phyloP scores from a whole-genome alignment of 1,284 basidiomycete species.

The Cystobasidium pallidum region DNA sequence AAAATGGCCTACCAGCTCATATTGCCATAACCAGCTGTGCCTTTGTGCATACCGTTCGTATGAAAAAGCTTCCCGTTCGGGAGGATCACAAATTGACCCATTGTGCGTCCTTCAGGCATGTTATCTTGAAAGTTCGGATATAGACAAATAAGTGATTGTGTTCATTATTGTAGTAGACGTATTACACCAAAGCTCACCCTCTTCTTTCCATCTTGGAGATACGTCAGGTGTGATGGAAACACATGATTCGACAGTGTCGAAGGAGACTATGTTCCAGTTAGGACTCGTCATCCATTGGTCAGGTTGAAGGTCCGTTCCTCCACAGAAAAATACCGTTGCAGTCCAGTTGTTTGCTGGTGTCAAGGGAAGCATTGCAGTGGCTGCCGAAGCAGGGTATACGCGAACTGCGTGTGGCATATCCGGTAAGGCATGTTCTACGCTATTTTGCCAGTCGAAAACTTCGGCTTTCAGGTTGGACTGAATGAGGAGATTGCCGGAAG shows the following conservation, averaged over 20 bases:
- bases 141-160: too few species aligned
- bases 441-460: slow-evolving; percentile 69
- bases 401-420: slow-evolving; percentile 67
- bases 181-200: too few species aligned
- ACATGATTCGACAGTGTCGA: slow-evolving; percentile 60
- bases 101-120: slow-evolving; percentile 69
- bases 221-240: slow-evolving; percentile 77
- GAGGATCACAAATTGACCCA: slow-evolving; percentile 83
- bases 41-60: slow-evolving; percentile 64
- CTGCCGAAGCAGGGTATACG: slow-evolving; percentile 91
- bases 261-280: slow-evolving; percentile 68
- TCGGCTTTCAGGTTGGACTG: slow-evolving; percentile 45
- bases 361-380: slow-evolving; percentile 84
- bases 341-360: slow-evolving; percentile 86
- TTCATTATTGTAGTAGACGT: too few species aligned
- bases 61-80: slow-evolving; percentile 74
- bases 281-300: slow-evolving; percentile 64
- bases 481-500: slow-evolving; percentile 69
- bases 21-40: slow-evolving; percentile 55
- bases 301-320: slow-evolving; percentile 64
- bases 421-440: slow-evolving; percentile 62
- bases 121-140: slow-evolving; percentile 62
- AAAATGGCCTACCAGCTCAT: slow-evolving; percentile 48
- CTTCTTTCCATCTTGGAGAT: slow-evolving; percentile 65
- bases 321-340: slow-evolving; percentile 74